Evolutionary conservation across 352 stramenopile species (phyloP).

Genomic region (Pythium myriotylum): DNA sequence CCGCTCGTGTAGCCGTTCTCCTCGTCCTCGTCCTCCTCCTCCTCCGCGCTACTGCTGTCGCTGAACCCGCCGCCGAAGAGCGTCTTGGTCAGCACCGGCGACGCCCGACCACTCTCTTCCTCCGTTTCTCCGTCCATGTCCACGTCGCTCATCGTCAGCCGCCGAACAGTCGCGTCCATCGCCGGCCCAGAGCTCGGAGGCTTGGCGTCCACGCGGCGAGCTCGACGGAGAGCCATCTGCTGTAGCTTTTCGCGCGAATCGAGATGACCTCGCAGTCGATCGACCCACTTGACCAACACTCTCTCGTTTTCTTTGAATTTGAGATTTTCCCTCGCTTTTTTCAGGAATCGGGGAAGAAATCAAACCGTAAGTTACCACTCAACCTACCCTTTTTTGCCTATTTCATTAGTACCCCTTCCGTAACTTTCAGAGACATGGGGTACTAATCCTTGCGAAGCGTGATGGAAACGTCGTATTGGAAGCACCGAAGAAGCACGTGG

Average conservation of each 20-base stretch:
- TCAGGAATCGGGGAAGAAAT: neutral
- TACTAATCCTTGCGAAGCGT: conserved; percentile 21
- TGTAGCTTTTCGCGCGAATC: neutral
- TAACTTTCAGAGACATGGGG: conserved; percentile 11
- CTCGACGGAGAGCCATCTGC: conserved; percentile 15
- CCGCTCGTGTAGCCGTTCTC: neutral
- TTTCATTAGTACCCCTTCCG: conserved; percentile 16
- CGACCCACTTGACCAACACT: conserved; percentile 24
- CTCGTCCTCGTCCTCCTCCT: conserved; percentile 15
- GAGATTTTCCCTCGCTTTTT: conserved; percentile 27
- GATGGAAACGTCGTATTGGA: conserved; percentile 29
- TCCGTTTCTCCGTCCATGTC: conserved; percentile 13
- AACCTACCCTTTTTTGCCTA: neutral
- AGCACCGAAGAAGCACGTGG: conserved; percentile 3
- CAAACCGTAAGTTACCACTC: neutral
- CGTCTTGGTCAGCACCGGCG: conserved; percentile 27
- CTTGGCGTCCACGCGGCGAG: conserved; percentile 9
- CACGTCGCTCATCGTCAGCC: conserved; percentile 23
- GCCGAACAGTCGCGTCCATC: conserved; percentile 13
- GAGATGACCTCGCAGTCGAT: too few species aligned
- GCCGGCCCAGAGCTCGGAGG: too few species aligned
- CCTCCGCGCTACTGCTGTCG: conserved; percentile 20
- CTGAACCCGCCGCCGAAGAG: conserved; percentile 28
- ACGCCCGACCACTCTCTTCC: neutral
- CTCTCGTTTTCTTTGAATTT: neutral